Evolutionary conservation across 140 eudicot species (phyloP).

Genomic region (Stevia rebaudiana): DNA sequence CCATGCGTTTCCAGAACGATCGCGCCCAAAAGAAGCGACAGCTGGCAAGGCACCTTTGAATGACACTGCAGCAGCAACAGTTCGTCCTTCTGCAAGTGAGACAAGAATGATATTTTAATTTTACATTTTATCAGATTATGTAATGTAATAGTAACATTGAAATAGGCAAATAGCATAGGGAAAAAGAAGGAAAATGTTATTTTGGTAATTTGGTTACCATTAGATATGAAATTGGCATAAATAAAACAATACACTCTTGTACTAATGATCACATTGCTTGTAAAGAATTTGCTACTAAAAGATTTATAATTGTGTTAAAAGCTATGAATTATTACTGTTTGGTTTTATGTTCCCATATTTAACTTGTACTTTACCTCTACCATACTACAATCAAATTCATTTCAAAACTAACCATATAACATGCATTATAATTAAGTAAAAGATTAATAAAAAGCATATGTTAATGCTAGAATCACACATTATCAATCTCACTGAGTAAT

Average conservation of each 20-base stretch:
- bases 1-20: slow-evolving; percentile 63
- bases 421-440: background rate
- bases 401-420: background rate
- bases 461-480: background rate
- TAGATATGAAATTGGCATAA: background rate
- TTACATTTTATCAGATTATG: background rate
- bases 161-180: background rate
- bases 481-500: background rate
- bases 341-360: background rate
- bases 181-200: background rate
- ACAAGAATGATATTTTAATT: background rate
- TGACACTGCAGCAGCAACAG: slow-evolving; percentile 56
- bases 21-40: slow-evolving; percentile 56
- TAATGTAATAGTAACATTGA: no score
- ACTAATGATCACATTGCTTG: background rate
- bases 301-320: background rate
- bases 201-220: background rate
- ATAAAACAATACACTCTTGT: background rate
- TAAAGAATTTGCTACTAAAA: background rate
- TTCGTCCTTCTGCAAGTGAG: slow-evolving; percentile 54
- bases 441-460: background rate
- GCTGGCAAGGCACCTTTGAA: slow-evolving; percentile 52
- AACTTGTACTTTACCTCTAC: background rate
- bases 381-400: background rate
- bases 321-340: background rate